Base-by-base conservation (phyloP, 2,329 filamentous ascomycete species). In the Zopfia rhizophila region DNA sequence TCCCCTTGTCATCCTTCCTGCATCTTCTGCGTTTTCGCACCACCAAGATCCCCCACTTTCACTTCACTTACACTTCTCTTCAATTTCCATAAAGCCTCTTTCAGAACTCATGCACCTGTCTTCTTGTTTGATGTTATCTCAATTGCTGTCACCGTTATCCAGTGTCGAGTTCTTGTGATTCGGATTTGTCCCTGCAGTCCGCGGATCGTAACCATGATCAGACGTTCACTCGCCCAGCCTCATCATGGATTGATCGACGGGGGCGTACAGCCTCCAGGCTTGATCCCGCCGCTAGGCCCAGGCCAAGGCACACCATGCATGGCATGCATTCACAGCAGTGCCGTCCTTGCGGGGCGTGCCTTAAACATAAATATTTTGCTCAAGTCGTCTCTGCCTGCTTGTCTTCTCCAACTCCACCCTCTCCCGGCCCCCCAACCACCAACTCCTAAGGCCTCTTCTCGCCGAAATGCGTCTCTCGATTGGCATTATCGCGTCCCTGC, bases 201-300 rank as follows among this genome's bases (percentile, higher is more conserved):
- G 24, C 24, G 24, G 24, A 27, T 27, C 8, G n/a, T n/a, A n/a
- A n/a, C 8, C 24, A 27, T 27, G n/a, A 27, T 27, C 24, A n/a
- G 10, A 42, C 21, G 22, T 35, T 5, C 14, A 19, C 16, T 6
- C 7, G n/a, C 14, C n/a, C 24, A 51, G 36, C 42, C 35, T 42
- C 47, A 46, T 19, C 32, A 40, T 53, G 51, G 41, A 30, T 22
- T 56, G 63, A 65, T 66, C 57, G 51, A 49, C 60, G 38, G 38
- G 43, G 55, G 53, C 52, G 43, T 49, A 40, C 61, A 63, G 63
- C 61, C 60, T 65, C 44, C 36, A 48, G 38, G 48, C 51, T 48
- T 48, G 38, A 48, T 59, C 52, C 61, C 58, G 58, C 58, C 51
- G 57, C 61, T 65, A 63, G 40, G 33, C 45, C 42, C 45, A 49